These are phyloP conservation scores for Calcarisporium arbuscula DNA, from an alignment of 2,329 filamentous ascomycete genomes.

Conservation along the genomic window DNA sequence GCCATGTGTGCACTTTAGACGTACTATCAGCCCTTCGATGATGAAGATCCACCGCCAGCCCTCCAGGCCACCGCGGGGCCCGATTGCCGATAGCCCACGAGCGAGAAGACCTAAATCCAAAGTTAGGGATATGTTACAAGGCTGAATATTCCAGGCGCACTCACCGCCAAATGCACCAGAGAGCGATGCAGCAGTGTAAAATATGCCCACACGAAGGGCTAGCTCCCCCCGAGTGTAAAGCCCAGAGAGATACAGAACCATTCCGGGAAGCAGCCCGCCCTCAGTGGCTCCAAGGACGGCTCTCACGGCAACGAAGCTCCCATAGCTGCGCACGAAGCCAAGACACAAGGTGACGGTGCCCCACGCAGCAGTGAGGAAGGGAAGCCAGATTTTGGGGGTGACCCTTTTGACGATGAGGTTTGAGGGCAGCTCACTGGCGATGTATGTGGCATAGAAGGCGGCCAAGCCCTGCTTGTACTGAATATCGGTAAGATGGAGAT, in stretches of 20 bases:
- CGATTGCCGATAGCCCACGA: conserved; percentile 55
- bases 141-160: background rate
- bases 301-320: conserved; percentile 54
- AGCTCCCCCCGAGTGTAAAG: conserved; percentile 56
- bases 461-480: conserved; percentile 60
- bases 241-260: conserved; percentile 60
- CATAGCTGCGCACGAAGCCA: conserved; percentile 46
- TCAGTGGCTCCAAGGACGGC: conserved; percentile 58
- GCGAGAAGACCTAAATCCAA: conserved; percentile 39
- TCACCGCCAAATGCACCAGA: conserved; percentile 52
- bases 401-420: conserved; percentile 58
- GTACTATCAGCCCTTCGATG: conserved; percentile 48
- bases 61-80: conserved; percentile 42
- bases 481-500: conserved; percentile 50
- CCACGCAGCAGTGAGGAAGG: conserved; percentile 50
- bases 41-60: conserved; percentile 60
- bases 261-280: conserved; percentile 60
- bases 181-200: conserved; percentile 61
- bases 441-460: conserved; percentile 60
- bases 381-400: conserved; percentile 55
- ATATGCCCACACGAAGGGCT: conserved; percentile 57
- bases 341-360: conserved; percentile 52
- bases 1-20: conserved; percentile 13
- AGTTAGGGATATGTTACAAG: background rate
- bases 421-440: conserved; percentile 56